A percentile compares a stretch with the other conserved stretches of the same genome.
These are phyloP conservation scores for Cucurbita argyrosperma DNA, from an alignment of 306 rosid species.

Conservation along the genomic window DNA sequence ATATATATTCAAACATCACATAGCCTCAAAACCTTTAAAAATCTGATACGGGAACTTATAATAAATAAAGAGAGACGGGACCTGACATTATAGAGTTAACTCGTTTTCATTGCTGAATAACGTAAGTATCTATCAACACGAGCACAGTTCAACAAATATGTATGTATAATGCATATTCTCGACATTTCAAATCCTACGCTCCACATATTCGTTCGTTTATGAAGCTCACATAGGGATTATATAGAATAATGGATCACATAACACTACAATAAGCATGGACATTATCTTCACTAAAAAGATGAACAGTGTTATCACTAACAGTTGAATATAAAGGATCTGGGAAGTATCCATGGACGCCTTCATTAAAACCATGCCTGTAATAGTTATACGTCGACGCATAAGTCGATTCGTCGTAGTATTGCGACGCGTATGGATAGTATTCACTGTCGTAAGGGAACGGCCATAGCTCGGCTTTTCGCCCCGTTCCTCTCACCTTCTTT, in stretches of 20 bases:
- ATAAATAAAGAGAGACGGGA: too few species aligned
- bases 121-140: too few species aligned
- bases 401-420: conserved; percentile 48
- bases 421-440: conserved; percentile 45
- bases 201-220: background rate
- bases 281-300: conserved; percentile 66
- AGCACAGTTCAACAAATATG: too few species aligned
- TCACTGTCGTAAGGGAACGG: conserved; percentile 68
- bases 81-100: too few species aligned
- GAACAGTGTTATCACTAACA: conserved; percentile 41
- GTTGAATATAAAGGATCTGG: conserved; percentile 48
- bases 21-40: background rate
- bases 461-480: conserved; percentile 70
- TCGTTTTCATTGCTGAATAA: too few species aligned
- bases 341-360: conserved; percentile 45
- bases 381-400: conserved; percentile 48
- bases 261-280: conserved; percentile 52
- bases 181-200: too few species aligned
- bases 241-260: conserved; percentile 29
- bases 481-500: conserved; percentile 54
- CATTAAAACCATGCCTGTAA: conserved; percentile 48
- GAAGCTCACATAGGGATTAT: background rate
- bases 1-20: background rate
- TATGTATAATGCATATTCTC: too few species aligned
- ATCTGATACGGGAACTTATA: background rate